These are phyloP conservation scores for Alternaria solani DNA, from an alignment of 2,329 filamentous ascomycete species.

Conservation along the genomic window DNA sequence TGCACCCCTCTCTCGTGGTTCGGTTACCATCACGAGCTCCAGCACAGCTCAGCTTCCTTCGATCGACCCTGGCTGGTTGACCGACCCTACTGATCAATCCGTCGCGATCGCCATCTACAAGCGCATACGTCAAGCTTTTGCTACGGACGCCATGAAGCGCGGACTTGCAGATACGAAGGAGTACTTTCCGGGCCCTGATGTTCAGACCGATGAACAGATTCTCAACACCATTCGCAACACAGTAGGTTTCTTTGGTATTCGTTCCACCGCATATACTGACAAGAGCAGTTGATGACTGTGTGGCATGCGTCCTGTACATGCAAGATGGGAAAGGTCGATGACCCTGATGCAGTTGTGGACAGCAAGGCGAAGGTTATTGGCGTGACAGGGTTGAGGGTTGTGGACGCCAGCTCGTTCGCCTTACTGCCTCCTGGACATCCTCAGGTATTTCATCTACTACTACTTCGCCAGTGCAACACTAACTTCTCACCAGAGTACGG, in stretches of 20 bases:
- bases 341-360: constrained; percentile 48
- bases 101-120: constrained; percentile 44
- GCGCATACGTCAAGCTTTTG: constrained; percentile 40
- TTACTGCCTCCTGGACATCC: constrained; percentile 50
- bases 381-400: constrained; percentile 43
- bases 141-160: constrained; percentile 26
- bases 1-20: constrained; percentile 47
- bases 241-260: background rate
- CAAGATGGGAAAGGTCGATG: constrained; percentile 39
- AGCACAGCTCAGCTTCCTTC: constrained; percentile 37
- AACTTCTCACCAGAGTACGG: constrained; percentile 8
- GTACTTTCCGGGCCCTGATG: constrained; percentile 32
- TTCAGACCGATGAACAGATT: constrained; percentile 39
- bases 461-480: background rate
- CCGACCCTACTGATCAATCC: constrained; percentile 39
- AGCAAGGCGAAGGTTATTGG: constrained; percentile 46
- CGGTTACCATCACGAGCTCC: constrained; percentile 42
- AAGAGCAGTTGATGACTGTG: constrained; percentile 20
- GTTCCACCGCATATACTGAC: background rate
- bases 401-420: constrained; percentile 46
- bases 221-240: constrained; percentile 25
- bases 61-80: constrained; percentile 50
- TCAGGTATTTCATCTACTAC: background rate
- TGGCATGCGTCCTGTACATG: constrained; percentile 42
- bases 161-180: constrained; percentile 24